A percentile compares a stretch with the other conserved stretches of the same genome.
Evolutionary conservation across 208 protist species (phyloP).

Genomic region (Trypanosoma scelopori): DNA sequence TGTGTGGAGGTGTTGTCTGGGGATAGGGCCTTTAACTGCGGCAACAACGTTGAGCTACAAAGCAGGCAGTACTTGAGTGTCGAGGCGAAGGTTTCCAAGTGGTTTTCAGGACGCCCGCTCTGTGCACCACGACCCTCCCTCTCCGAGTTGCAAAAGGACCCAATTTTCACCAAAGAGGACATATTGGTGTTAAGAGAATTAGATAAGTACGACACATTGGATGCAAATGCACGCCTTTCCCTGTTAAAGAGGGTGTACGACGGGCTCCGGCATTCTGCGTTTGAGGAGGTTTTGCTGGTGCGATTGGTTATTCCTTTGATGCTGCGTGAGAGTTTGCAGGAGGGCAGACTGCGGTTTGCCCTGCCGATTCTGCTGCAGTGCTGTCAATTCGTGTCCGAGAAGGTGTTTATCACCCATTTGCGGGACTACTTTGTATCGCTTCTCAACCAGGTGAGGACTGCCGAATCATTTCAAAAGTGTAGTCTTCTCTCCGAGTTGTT

Average conservation of each 20-base stretch:
- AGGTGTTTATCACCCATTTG: slow-evolving; percentile 31
- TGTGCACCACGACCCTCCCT: slow-evolving; percentile 30
- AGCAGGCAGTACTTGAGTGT: slow-evolving; percentile 28
- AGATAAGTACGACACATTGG: slow-evolving; percentile 40
- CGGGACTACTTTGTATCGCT: slow-evolving; percentile 42
- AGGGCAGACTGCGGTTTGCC: slow-evolving; percentile 46
- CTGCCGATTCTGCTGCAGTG: slow-evolving; percentile 57
- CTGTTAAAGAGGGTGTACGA: slow-evolving; percentile 47
- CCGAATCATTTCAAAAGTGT: slow-evolving; percentile 26
- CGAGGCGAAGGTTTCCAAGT: slow-evolving; percentile 32
- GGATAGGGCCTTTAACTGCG: slow-evolving; percentile 35
- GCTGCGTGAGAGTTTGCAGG: slow-evolving; percentile 36
- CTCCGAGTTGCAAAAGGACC: neutral
- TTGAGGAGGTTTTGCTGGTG: slow-evolving; percentile 41
- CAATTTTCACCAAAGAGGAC: slow-evolving; percentile 36
- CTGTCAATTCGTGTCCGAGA: slow-evolving; percentile 18
- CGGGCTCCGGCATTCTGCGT: slow-evolving; percentile 25
- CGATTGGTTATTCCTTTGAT: slow-evolving; percentile 49
- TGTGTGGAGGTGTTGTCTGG: slow-evolving; percentile 38
- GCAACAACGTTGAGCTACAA: slow-evolving; percentile 25
- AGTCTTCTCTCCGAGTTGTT: slow-evolving; percentile 43
- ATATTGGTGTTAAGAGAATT: slow-evolving; percentile 37
- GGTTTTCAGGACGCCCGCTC: slow-evolving; percentile 39
- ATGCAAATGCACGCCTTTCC: slow-evolving; percentile 32
- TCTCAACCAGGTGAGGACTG: slow-evolving; percentile 31